Base-by-base conservation (phyloP, 768 basidiomycete species). In the Gymnopilus dilepis region DNA sequence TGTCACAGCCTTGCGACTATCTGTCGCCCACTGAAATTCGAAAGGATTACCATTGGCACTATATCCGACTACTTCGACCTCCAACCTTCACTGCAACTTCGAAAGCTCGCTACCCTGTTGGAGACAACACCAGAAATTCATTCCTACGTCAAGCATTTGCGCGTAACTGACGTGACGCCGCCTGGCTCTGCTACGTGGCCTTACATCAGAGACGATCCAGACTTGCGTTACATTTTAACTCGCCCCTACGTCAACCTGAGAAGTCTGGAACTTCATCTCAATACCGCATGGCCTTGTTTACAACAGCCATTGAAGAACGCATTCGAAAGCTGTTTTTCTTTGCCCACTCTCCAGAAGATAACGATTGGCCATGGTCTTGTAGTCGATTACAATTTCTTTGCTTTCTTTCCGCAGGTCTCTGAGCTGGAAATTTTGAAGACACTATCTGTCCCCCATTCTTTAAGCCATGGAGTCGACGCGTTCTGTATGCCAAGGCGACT, bases 1-100 rank as follows among this genome's bases (percentile, higher is more conserved):
- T 53, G 51, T 38, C 15, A 4, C 17, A 38, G 33, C 34, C 34
- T 53, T 38, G 51, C 51, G 21, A 17, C 31, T 12, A 11, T 53
- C 51, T 53, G 51, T 9, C 51, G 51, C 8, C 51, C 51, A 4
- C 12, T 53, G 33, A 53, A 53, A 38, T 53, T 34, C 13, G 33
- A 53, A 21, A 37, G 19, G 5, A 24, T 53, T 17, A 6, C 21
- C 9, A 22, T 53, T 12, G 38, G 38, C 13, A 34, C 30, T 11
- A 7, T n/a, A 22, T n/a, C 12, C 6, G 33, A 34, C 4, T 4
- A 22, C 5, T 1, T 11, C 6, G 12, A n/a, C 13, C 21, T 22
- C 31, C 6, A 28, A 53, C 51, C 12, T 38, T 53, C 51, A 13
- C n/a, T n/a, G n/a, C 51, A 13, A 21, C 13, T 38, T 15, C 33